Base-by-base conservation (phyloP, 345 rosid genomes). In the Angophora floribunda region DNA sequence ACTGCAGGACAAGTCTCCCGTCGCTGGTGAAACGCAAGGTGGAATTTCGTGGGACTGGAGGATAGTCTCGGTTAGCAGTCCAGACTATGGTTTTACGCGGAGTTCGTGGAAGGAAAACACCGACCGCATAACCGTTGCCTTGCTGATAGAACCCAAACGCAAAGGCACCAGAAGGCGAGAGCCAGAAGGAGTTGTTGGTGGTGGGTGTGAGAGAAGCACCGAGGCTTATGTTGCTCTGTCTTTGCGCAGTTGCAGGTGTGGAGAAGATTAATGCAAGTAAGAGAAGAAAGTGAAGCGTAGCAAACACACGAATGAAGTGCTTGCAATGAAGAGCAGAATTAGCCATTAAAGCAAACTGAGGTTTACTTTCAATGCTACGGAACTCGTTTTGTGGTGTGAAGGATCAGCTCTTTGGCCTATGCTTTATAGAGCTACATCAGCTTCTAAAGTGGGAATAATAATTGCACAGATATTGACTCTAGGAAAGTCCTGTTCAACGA, bases 141-240 rank as follows among this genome's bases (percentile, higher is more conserved):
- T 57, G 86, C 21, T 5, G 85, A 65, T 89, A 90, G 89, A 93
- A 93, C 10, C 94, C 94, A 4, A 91, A 91, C 21, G 90, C 90
- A 13, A 88, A 92, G 45, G 52, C 87, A 30, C 93, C 89, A 6
- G 93, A 92, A 85, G 91, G 86, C 24, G 94, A 93, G 49, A 53
- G 9, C 95, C 93, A 92, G 30, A 88, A 88, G 16, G 90, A 36
- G 52, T 65, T 51, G 24, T 1, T 10, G 47, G 24, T 11, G 52
- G 32, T 13, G 80, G 82, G 82, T 36, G 82, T 1, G 14, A 92
- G 67, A 49, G 89, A 86, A 87, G 91, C 90, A 52, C 87, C 90
- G 5, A 19, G 49, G 50, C 4, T 87, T 78, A 90, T 92, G 51
- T 67, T 91, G n/a, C 28, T 44, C 22, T 88, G 90, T 63, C 17